A percentile compares a stretch with the other conserved stretches of the same genome.
Conservation (phyloP, 2,329 filamentous ascomycete species). For the Cercospora sesami region DNA sequence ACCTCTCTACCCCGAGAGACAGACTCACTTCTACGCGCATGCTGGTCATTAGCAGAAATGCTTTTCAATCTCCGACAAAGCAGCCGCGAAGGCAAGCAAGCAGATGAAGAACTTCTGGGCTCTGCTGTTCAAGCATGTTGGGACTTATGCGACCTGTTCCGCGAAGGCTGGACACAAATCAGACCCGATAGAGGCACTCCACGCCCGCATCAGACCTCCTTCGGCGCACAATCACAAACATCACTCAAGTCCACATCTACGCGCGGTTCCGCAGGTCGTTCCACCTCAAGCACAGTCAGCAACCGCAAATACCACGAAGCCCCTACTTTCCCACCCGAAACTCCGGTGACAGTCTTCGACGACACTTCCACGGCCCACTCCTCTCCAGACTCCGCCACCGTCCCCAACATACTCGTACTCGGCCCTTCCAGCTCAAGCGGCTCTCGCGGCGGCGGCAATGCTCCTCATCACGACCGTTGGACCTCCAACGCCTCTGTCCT, state of each 20-base stretch:
- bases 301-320: constrained; percentile 50
- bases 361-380: constrained; percentile 73
- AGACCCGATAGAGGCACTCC: constrained; percentile 84
- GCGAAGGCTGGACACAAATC: constrained; percentile 86
- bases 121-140: constrained; percentile 91
- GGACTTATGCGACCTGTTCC: constrained; percentile 91
- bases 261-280: constrained; percentile 31
- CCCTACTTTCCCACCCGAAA: constrained; percentile 66
- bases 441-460: constrained; percentile 30
- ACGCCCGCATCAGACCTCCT: constrained; percentile 73
- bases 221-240: constrained; percentile 49
- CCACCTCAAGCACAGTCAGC: constrained; percentile 50
- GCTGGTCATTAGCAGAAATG: constrained; percentile 90
- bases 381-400: constrained; percentile 67
- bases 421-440: constrained; percentile 60
- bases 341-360: constrained; percentile 92
- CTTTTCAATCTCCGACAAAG: constrained; percentile 87
- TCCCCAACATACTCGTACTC: constrained; percentile 85
- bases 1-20: constrained; percentile 76
- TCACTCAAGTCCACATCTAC: constrained; percentile 27
- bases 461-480: constrained; percentile 68
- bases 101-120: constrained; percentile 80
- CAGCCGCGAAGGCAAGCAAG: constrained; percentile 67
- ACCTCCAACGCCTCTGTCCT: constrained; percentile 74
- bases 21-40: constrained; percentile 78